A percentile compares a stretch with the other conserved stretches of the same genome.
Evolutionary conservation across 257 asterid species (phyloP).

Genomic region (Misopates orontium): DNA sequence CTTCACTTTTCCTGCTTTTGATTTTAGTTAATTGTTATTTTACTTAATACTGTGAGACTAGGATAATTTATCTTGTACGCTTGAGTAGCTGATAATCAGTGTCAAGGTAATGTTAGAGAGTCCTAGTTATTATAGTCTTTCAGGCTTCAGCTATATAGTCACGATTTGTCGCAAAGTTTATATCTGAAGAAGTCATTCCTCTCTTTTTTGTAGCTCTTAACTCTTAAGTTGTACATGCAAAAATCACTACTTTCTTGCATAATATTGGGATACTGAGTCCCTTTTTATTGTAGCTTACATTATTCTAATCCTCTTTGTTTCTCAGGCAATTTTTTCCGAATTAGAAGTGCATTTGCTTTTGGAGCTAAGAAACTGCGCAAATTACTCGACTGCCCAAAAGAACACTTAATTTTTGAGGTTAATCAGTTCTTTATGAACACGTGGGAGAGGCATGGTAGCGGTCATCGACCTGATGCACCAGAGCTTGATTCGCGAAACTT

Average conservation of each 20-base stretch:
- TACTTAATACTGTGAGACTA: neutral
- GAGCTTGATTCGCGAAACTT: constrained; percentile 41
- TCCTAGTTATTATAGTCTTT: neutral
- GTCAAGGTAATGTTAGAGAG: neutral
- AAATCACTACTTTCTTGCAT: neutral
- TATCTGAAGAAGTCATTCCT: neutral
- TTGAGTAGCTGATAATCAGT: neutral
- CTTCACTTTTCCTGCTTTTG: neutral
- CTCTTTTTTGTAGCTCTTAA: neutral
- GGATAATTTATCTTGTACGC: neutral
- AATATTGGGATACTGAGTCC: neutral
- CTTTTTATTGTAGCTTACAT: constrained; percentile 12
- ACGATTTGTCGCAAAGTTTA: neutral
- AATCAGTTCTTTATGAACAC: constrained; percentile 89
- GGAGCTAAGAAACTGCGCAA: constrained; percentile 86
- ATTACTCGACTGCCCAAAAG: constrained; percentile 72
- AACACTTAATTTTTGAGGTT: constrained; percentile 56
- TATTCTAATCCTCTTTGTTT: constrained; percentile 22
- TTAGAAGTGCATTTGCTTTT: constrained; percentile 91
- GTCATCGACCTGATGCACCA: constrained; percentile 90
- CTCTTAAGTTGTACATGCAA: constrained; percentile 15
- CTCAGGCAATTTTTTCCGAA: constrained; percentile 83
- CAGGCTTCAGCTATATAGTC: neutral
- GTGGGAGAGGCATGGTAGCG: constrained; percentile 90
- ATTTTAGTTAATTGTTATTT: constrained; percentile 15